Evolutionary conservation across 306 rosid genomes (phyloP), one percentile per base, ranked within the genome.

Genomic region (Prunus davidiana): DNA sequence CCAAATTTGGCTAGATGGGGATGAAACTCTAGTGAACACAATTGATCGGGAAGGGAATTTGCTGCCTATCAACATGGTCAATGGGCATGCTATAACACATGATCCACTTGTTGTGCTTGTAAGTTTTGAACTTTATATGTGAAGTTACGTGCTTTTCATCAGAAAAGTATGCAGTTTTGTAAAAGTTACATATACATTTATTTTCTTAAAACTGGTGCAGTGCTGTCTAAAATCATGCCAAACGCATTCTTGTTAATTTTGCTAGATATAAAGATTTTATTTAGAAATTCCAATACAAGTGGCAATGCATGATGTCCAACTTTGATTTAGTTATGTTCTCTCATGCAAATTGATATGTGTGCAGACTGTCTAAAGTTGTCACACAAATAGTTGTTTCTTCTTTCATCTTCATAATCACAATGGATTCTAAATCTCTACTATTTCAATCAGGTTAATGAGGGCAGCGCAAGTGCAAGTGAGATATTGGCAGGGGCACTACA

Each of bases 401-500:
- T 27, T 66, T 0, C 51, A 38, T 41, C 12, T 28, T 54, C 67
- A 41, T 43, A 2, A 6, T 72, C 8, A 2, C 13, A 65, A 22
- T 60, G 62, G n/a, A 6, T 69, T 63, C 66, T 5, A 25, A 27
- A 46, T 34, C 64, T 67, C 67, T 56, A 11, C 30, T 19, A 51
- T 68, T n/a, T 43, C 28, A 64, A 66, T 78, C 80, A 95, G 98
- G 97, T 95, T 45, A 95, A 95, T n/a, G 97, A 95, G 85, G 96
- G 97, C 81, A 95, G 98, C 50, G 98, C 98, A 18, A 95, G 97
- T 81, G 97, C 98, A 64, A 95, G 98, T 24, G 98, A 95, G 85
- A 92, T 95, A 79, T 86, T 95, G 82, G 97, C 97, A 2, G 98
- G 98, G 79, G 98, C 98, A 34, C 88, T 95, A 54, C 97, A 89